phyloP scores from a whole-genome alignment of 306 rosid species.

The Lathyrus oleraceus region DNA sequence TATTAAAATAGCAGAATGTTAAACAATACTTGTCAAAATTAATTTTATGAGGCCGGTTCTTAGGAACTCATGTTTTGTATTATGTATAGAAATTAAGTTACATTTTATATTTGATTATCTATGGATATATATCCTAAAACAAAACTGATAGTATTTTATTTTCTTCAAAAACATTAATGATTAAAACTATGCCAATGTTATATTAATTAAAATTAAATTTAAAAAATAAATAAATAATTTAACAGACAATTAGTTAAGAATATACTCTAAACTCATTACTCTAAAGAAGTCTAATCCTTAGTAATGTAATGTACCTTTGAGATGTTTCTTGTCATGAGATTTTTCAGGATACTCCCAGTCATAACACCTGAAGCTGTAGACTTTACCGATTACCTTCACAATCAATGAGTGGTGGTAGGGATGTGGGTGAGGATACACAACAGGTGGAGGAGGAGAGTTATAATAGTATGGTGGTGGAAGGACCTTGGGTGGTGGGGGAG shows the following conservation, averaged over 20 bases:
- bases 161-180: neutral
- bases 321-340: conserved; percentile 85
- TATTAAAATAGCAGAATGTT: neutral
- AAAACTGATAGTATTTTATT: neutral
- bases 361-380: conserved; percentile 78
- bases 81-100: neutral
- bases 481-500: conserved; percentile 20
- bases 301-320: conserved; percentile 55
- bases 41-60: neutral
- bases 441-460: too few relatives aligned
- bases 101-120: neutral
- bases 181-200: neutral
- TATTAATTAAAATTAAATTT: too few relatives aligned
- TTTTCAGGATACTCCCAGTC: conserved; percentile 71
- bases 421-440: too few relatives aligned
- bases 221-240: neutral
- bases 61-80: neutral
- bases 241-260: neutral
- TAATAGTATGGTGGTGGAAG: conserved; percentile 43
- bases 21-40: neutral
- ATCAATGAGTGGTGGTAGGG: conserved; percentile 54
- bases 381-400: conserved; percentile 84
- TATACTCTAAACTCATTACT: neutral
- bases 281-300: neutral
- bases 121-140: neutral